Conservation (phyloP, 345 rosid species). For the Eucalyptus microcorys region DNA sequence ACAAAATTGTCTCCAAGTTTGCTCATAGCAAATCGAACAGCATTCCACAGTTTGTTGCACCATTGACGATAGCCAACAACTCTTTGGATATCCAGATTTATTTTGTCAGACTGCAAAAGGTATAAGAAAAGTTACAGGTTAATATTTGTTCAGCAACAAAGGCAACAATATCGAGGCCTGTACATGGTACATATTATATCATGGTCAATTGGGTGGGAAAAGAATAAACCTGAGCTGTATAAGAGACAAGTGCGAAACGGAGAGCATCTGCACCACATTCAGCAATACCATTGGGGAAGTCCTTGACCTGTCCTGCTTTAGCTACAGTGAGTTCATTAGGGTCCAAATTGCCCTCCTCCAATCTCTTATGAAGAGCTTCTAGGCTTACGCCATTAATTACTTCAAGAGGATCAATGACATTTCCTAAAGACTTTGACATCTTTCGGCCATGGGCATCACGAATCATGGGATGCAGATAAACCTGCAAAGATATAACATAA, state of each 20-base stretch:
- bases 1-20: slow-evolving; percentile 59
- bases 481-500: slow-evolving; percentile 22
- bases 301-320: slow-evolving; percentile 65
- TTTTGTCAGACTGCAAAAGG: slow-evolving; percentile 68
- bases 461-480: slow-evolving; percentile 91
- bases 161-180: neutral
- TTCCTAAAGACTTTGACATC: slow-evolving; percentile 92
- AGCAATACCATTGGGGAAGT: slow-evolving; percentile 83
- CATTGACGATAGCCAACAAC: slow-evolving; percentile 97
- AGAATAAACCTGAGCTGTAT: slow-evolving; percentile 80
- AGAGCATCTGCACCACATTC: slow-evolving; percentile 99
- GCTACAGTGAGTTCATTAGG: slow-evolving; percentile 52
- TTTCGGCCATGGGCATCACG: slow-evolving; percentile 99
- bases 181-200: neutral
- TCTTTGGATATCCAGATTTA: slow-evolving; percentile 89
- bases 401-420: slow-evolving; percentile 92
- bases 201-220: neutral
- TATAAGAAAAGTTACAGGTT: neutral
- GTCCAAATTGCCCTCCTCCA: slow-evolving; percentile 84
- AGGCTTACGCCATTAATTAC: slow-evolving; percentile 77
- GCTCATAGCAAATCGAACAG: slow-evolving; percentile 90
- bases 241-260: slow-evolving; percentile 87
- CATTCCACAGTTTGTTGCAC: slow-evolving; percentile 99
- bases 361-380: slow-evolving; percentile 72
- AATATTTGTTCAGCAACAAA: neutral